Evolutionary conservation across 192 early-diverging fungal genomes (phyloP), one percentile per base, ranked within the genome.

Genomic region (Backusella circina): DNA sequence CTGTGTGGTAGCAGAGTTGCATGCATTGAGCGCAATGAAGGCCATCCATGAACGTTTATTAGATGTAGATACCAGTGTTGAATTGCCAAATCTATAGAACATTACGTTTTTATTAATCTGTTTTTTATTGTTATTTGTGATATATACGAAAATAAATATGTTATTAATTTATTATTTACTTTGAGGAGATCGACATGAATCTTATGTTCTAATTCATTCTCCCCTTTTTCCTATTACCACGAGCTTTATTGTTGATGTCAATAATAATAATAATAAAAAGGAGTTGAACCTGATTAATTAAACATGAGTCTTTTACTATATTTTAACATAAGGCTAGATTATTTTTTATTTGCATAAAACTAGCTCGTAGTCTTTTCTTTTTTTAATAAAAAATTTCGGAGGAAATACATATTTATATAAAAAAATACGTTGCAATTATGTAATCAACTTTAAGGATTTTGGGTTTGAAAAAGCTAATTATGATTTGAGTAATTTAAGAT

Each of bases 21-120:
- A 81, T 36, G 89, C 93, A 2, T 71, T 86, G 1, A 72, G 72
- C 9, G 95, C 95, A 8, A 82, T 97, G 77, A 82, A 86, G 26
- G 93, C 91, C 5, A 90, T 97, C 16, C 95, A 97, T 78, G 93
- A 95, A 73, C 90, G 84, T 23, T 73, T 91, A 50, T 69, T 91
- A 32, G 57, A 44, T 54, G 37, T 61, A 72, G 51, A 77, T 23
- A 65, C 79, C 16, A 61, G 54, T 28, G 54, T 61, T 28, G 54
- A 61, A 28, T 13, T 61, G 26, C 51, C 51, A 57, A 57, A 28
- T 28, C 9, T 57, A 57, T 57, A 57, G 51, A n/a, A 6, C 15
- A 47, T n/a, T 15, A 57, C 51, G 51, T 26, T 57, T 3, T 26
- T 57, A 23, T 57, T 6, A 10, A 12, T 26, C 23, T 28, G 23